Evolutionary conservation across 108 stramenopile genomes (phyloP).

Genomic region (Bacterosira constricta): DNA sequence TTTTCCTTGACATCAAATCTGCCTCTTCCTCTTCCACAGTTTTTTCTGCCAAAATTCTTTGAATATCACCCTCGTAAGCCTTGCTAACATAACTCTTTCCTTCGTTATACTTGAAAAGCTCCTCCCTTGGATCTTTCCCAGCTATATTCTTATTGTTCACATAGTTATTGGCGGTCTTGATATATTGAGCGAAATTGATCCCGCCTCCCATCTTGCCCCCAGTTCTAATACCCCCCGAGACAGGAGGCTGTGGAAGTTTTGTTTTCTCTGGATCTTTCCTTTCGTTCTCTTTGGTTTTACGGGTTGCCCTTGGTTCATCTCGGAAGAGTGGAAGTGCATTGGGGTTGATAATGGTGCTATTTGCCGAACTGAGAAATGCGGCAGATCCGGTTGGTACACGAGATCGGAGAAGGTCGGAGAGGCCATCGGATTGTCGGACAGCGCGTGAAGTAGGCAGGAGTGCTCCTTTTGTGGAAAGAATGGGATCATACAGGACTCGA

Average conservation of each 20-base stretch:
- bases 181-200: conserved; percentile 67
- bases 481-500: conserved; percentile 62
- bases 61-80: conserved; percentile 60
- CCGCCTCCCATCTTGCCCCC: conserved; percentile 51
- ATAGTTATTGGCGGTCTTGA: conserved; percentile 49
- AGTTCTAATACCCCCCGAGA: conserved; percentile 73
- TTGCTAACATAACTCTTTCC: conserved; percentile 64
- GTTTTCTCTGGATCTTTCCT: conserved; percentile 63
- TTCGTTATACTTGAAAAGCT: conserved; percentile 73
- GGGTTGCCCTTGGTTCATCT: conserved; percentile 54
- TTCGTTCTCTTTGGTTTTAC: conserved; percentile 61
- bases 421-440: conserved; percentile 58
- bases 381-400: conserved; percentile 77
- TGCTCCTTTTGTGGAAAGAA: conserved; percentile 71
- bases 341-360: conserved; percentile 64
- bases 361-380: conserved; percentile 41
- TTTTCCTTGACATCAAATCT: conserved; percentile 49
- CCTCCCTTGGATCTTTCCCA: conserved; percentile 83
- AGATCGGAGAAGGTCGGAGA: conserved; percentile 68
- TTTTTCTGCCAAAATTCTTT: conserved; percentile 76
- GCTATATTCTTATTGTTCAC: conserved; percentile 74
- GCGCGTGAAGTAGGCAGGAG: conserved; percentile 55
- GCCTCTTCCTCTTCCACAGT: conserved; percentile 86
- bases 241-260: conserved; percentile 73
- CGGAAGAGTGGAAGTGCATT: conserved; percentile 76